Base-by-base conservation (phyloP, 2,329 filamentous ascomycete species). In the Fusarium mangiferae region DNA sequence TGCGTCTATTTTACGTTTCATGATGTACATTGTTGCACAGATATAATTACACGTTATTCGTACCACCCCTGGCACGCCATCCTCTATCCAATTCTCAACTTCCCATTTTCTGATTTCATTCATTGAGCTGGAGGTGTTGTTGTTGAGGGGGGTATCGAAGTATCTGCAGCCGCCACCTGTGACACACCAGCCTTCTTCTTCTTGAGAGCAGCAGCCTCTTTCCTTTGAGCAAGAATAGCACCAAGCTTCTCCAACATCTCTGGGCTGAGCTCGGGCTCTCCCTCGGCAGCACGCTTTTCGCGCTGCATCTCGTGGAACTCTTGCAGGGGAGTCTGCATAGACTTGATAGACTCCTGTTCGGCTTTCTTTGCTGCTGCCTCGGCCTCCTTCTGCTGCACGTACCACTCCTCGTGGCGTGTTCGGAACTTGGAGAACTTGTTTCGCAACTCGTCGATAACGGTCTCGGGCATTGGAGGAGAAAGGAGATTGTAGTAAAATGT, bases 391-490 rank as follows among this genome's bases (percentile, higher is more conserved):
- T 86, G 84, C 74, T 86, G 86, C 59, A 95, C 82, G 80, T 92
- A 97, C 81, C 92, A 92, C 51, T 89, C 85, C 72, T 95, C 93
- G 84, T 97, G 94, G 54, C 94, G 88, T 60, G 91, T 94, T 79
- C 95, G 88, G 90, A 95, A 96, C 78, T 89, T 90, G 76, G 92
- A 93, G 87, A 92, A 97, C 81, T 91, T 92, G 85, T 93, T 92
- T 80, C 95, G 89, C 80, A 98, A 87, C 86, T 98, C 96, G 81
- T 98, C 91, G 74, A 97, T 88, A 42, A 98, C 89, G n/a, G 83
- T 84, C 36, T 87, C 83, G 10, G 96, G 95, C 88, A 98, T 94
- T 20, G 96, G 96, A 33, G 93, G 88, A 22, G 88, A 86, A 35
- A 95, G 85, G 30, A 98, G 86, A 41, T 90, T 93, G n/a, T 95